phyloP scores from a whole-genome alignment of 1,284 basidiomycete species.

The Cryptococcus sp. region DNA sequence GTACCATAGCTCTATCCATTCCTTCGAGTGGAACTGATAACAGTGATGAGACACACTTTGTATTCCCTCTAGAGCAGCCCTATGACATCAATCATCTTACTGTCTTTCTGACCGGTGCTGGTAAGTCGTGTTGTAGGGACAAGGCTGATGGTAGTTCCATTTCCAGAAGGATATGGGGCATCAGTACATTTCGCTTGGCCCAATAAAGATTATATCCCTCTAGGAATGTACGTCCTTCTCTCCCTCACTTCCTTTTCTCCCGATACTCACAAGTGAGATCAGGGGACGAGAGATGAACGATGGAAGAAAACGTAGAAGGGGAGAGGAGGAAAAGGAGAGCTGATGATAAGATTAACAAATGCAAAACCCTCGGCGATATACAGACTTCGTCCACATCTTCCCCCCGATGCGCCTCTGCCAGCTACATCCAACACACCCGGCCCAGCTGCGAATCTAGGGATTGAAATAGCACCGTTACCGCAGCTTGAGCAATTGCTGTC shows the following conservation, averaged over 20 bases:
- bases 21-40: no score
- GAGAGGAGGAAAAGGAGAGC: no score
- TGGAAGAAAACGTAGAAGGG: no score
- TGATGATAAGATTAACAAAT: constrained; percentile 84
- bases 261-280: no score
- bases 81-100: constrained; percentile 82
- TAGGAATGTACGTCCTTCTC: constrained; percentile 68
- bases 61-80: constrained; percentile 72
- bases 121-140: constrained; percentile 49
- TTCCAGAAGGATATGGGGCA: constrained; percentile 83
- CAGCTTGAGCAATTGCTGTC: constrained; percentile 35
- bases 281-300: no score
- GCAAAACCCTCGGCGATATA: constrained; percentile 89
- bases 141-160: constrained; percentile 56
- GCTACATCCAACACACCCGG: no score
- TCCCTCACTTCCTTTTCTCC: no score
- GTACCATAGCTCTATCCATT: no score
- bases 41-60: constrained; percentile 71
- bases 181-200: constrained; percentile 89
- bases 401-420: constrained; percentile 15
- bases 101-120: constrained; percentile 77
- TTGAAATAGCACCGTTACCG: constrained; percentile 56
- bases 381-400: constrained; percentile 63
- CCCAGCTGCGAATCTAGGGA: constrained; percentile 52
- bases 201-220: constrained; percentile 76